These are phyloP conservation scores for Ophiostoma himal-ulmi DNA, from an alignment of 2,329 filamentous ascomycete species.

Conservation along the genomic window DNA sequence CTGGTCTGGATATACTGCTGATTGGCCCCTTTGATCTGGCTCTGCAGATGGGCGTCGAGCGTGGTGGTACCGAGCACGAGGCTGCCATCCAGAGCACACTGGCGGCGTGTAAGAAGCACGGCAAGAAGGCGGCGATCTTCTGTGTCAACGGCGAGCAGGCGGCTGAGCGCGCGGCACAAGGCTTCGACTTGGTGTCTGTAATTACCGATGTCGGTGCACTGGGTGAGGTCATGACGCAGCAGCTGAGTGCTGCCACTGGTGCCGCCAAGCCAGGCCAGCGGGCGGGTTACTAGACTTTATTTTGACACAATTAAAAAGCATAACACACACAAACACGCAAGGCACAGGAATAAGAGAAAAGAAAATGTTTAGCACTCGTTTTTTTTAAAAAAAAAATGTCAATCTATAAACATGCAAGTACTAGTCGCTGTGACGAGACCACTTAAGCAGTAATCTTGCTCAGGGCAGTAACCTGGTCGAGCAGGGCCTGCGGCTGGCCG, in stretches of 20 bases:
- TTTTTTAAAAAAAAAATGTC: neutral
- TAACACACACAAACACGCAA: neutral
- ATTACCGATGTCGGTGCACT: conserved; percentile 36
- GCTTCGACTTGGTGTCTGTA: conserved; percentile 39
- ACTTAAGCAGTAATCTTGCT: conserved; percentile 29
- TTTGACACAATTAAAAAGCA: neutral
- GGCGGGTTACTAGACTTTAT: conserved; percentile 3
- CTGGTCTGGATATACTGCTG: conserved; percentile 38
- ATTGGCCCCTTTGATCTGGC: conserved; percentile 35
- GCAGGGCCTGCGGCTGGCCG: conserved; percentile 43
- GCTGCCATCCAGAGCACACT: conserved; percentile 36
- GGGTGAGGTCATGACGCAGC: conserved; percentile 32
- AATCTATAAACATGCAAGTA: neutral
- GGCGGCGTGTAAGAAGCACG: conserved; percentile 33
- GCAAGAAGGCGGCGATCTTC: conserved; percentile 39
- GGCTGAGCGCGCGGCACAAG: conserved; percentile 32
- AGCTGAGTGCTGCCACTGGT: conserved; percentile 33
- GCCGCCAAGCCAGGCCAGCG: conserved; percentile 1
- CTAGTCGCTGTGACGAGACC: neutral
- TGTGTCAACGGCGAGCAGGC: conserved; percentile 37
- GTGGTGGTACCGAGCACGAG: conserved; percentile 35
- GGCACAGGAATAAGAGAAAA: neutral
- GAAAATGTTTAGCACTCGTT: conserved; percentile 2
- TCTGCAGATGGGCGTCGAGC: conserved; percentile 34
- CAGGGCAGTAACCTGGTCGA: conserved; percentile 47